Evolutionary conservation across 345 rosid species (phyloP), one percentile per base, ranked within the genome.

Genomic region (Eucalyptus caleyi): DNA sequence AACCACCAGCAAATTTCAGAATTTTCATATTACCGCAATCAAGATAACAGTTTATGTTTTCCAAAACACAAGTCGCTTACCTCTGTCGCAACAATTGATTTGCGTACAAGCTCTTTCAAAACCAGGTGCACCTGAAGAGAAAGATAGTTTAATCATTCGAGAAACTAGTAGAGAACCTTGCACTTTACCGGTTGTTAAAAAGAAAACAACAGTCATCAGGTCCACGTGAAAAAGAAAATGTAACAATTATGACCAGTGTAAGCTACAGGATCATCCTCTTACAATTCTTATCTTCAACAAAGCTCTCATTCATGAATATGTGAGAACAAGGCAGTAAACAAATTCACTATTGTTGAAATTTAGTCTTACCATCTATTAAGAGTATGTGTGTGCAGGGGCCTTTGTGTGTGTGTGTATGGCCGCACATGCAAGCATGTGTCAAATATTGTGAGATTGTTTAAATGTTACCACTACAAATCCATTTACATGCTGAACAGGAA

Each of bases 61-160:
- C 83, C 65, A 65, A 87, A 51, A 50, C 30, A 91, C 89, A 86
- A 86, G 89, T 86, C 89, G 86, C 92, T 91, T 92, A 98, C 99
- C 98, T 95, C 98, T 69, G 99, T 98, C 91, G 93, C 97, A 67
- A 97, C 94, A 88, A 98, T 98, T 1, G 99, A 98, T 92, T 96
- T 97, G 88, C 99, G 96, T 86, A 98, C 99, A 89, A 98, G 97
- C 91, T 98, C 99, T 93, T 98, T 98, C 95, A 97, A 91, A 86
- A 98, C 94, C 86, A 97, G 95, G 92, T 98, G 99, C 83, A 98
- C 99, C 99, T 98, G 90, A 67, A 67, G 54, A 34, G 49, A 54
- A 16, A 88, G 77, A 88, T 27, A 9, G 87, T 18, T 26, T 62
- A 51, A 10, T 42, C 62, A 89, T 44, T 62, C 27, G 21, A 37